Conservation (phyloP, 1,139 yeast species). For the Suhomyces taliae region DNA sequence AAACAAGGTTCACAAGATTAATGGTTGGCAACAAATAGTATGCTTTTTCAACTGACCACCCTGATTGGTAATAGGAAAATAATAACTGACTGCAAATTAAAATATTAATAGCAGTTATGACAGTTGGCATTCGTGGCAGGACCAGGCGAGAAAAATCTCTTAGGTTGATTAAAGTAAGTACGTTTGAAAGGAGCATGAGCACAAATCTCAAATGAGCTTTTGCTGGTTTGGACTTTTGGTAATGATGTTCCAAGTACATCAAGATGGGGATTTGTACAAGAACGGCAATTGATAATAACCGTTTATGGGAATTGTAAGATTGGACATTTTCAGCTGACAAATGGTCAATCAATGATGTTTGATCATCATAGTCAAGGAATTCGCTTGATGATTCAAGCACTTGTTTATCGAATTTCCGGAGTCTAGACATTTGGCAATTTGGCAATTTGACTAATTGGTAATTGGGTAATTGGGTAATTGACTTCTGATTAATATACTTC, state of each 20-base stretch:
- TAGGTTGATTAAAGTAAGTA: slow-evolving; percentile 10
- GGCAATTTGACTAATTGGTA: too few species aligned
- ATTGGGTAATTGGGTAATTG: too few species aligned
- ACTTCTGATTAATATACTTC: too few species aligned
- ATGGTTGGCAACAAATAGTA: slow-evolving; percentile 15
- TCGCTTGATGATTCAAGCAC: slow-evolving; percentile 13
- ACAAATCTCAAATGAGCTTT: slow-evolving; percentile 4
- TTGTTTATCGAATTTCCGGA: slow-evolving; percentile 15
- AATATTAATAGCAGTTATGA: slow-evolving; percentile 8
- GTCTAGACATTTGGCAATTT: slow-evolving; percentile 10
- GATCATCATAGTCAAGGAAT: slow-evolving; percentile 17
- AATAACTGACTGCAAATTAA: slow-evolving; percentile 13
- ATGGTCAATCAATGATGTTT: slow-evolving; percentile 11
- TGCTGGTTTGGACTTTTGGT: neutral
- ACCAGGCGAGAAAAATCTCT: slow-evolving; percentile 1
- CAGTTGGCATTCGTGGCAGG: neutral
- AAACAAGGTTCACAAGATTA: slow-evolving; percentile 12
- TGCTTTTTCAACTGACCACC: slow-evolving; percentile 3
- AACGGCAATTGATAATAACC: slow-evolving; percentile 10
- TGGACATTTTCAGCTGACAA: slow-evolving; percentile 11
- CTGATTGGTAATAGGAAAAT: slow-evolving; percentile 2
- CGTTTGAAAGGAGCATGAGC: slow-evolving; percentile 6
- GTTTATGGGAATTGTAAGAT: slow-evolving; percentile 8
- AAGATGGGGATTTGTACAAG: slow-evolving; percentile 15
- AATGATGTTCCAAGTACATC: slow-evolving; percentile 9